A percentile compares a stretch with the other conserved stretches of the same genome.
Evolutionary conservation across 805 yeast species (phyloP).

Genomic region (Candida tallmaniae): DNA sequence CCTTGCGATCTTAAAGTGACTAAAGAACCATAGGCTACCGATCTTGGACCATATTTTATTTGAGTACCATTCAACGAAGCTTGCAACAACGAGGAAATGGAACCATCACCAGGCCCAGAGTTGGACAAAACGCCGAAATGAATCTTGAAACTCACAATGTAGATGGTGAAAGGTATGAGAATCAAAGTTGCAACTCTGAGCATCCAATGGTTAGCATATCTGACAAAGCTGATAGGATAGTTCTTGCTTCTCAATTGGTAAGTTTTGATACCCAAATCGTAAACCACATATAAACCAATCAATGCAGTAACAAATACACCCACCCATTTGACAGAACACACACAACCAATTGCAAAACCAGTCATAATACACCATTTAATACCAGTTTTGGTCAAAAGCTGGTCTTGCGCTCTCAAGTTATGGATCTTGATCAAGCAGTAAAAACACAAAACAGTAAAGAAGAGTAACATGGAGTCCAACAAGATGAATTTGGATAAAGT

Average conservation of each 20-base stretch:
- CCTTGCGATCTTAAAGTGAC: slow-evolving; percentile 70
- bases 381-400: slow-evolving; percentile 40
- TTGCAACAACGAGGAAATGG: slow-evolving; percentile 86
- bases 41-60: slow-evolving; percentile 62
- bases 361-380: slow-evolving; percentile 53
- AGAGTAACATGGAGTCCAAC: slow-evolving; percentile 84
- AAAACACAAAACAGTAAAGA: slow-evolving; percentile 63
- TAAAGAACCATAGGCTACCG: slow-evolving; percentile 57
- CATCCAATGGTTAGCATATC: slow-evolving; percentile 63
- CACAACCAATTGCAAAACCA: slow-evolving; percentile 75
- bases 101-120: slow-evolving; percentile 91
- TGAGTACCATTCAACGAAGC: slow-evolving; percentile 71
- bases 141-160: slow-evolving; percentile 67
- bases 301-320: slow-evolving; percentile 64
- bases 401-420: slow-evolving; percentile 31
- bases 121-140: slow-evolving; percentile 74
- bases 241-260: slow-evolving; percentile 26
- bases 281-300: slow-evolving; percentile 54
- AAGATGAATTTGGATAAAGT: slow-evolving; percentile 86
- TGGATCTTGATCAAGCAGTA: slow-evolving; percentile 45
- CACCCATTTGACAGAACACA: slow-evolving; percentile 83
- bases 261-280: slow-evolving; percentile 47
- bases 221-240: slow-evolving; percentile 8
- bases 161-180: slow-evolving; percentile 64
- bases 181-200: slow-evolving; percentile 64